Evolutionary conservation across 2,329 filamentous ascomycete species (phyloP), one percentile per base, ranked within the genome.

Genomic region (Davidsoniella australis): DNA sequence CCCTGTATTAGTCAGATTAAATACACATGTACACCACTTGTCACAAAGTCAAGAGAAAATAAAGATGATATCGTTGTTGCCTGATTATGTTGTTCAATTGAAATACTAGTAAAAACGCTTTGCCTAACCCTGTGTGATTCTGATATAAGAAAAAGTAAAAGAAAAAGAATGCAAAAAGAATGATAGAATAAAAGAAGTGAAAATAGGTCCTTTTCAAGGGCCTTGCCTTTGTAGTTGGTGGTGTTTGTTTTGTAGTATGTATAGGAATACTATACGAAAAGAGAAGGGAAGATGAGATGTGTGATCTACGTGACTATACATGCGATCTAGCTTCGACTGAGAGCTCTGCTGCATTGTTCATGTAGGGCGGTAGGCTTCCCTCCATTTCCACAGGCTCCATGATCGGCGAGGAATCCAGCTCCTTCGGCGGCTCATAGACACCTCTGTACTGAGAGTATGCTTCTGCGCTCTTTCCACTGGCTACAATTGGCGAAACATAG

Each of bases 341-440:
- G 36, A 52, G 49, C 23, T 52, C 50, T 16, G 47, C 50, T 17
- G 18, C 10, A 24, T 48, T 51, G 16, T 26, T 39, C 14, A 38
- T 24, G 40, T 52, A 49, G 26, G 47, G 50, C 29, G 50, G 50
- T 26, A 52, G 38, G 24, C 50, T 52, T 8, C 50, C 50, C 50
- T 46, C 45, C 50, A 52, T 52, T 17, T 52, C 50, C 17, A 52
- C 50, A 8, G 50, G 50, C 24, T 52, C 50, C 50, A 52, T 52
- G n/a, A 43, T 29, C 39, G 50, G 50, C 23, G 50, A 39, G 29
- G 50, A 42, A 43, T 42, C 42, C 42, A 52, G 43, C 24, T 52
- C 47, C 46, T 41, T 48, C 18, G 50, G 43, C 17, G 50, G 50
- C 24, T 52, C 50, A 18, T 45, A 52, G 18, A 18, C 42, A 20